phyloP scores from a whole-genome alignment of 225 moss, liverwort and hornwort genomes.

The Climacium dendroides region DNA sequence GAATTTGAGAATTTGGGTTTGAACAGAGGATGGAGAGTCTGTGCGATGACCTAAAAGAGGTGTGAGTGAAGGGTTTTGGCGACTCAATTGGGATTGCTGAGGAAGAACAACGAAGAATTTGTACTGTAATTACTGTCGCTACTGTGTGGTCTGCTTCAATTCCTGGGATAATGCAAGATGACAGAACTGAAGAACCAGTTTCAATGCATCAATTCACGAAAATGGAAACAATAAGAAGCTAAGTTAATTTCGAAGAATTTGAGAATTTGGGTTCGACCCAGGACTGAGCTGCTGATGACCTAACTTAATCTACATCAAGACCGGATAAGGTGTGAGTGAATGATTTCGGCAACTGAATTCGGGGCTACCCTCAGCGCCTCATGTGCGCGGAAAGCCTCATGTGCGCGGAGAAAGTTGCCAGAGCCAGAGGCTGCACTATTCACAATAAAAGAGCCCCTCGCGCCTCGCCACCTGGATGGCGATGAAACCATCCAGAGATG shows the following conservation, averaged over 20 bases:
- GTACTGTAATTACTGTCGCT: not conserved
- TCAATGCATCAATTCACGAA: not conserved
- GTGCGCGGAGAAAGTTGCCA: too few species aligned
- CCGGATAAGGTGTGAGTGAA: not conserved
- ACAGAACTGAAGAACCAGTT: not conserved
- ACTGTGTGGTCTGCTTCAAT: not conserved
- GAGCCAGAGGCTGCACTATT: too few species aligned
- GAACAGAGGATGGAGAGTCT: not conserved
- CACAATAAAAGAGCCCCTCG: too few species aligned
- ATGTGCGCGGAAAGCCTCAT: too few species aligned
- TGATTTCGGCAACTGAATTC: not conserved
- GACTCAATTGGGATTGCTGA: not conserved
- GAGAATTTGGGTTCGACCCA: not conserved
- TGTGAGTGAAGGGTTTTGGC: too few species aligned
- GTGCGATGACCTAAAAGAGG: not conserved
- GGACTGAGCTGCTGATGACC: not conserved
- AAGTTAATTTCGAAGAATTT: not conserved
- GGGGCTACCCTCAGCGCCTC: too few species aligned
- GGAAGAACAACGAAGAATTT: not conserved
- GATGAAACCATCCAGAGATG: too few species aligned
- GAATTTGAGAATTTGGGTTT: not conserved
- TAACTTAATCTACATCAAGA: too few species aligned
- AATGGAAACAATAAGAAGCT: too few species aligned
- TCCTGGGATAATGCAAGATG: not conserved
- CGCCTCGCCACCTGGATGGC: too few species aligned